Evolutionary conservation across 2,329 filamentous ascomycete genomes (phyloP).

Genomic region (Penicillium aurantiogriseum): DNA sequence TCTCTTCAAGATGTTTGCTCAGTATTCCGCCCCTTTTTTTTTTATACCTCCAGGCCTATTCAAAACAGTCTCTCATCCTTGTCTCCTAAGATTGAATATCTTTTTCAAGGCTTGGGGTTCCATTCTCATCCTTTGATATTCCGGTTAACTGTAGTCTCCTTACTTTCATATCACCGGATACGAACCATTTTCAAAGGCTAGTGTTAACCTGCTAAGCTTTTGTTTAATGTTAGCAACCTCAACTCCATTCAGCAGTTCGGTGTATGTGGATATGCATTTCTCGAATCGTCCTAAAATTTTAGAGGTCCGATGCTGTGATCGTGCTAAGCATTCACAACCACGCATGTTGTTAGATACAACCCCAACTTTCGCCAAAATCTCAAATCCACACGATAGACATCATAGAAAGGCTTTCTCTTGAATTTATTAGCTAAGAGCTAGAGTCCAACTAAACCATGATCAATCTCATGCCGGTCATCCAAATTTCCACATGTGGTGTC

Average conservation of each 20-base stretch:
- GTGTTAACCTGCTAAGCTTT: neutral
- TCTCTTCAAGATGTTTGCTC: neutral
- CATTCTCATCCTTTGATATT: no score
- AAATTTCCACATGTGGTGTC: no score
- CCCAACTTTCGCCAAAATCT: neutral
- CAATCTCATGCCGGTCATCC: neutral
- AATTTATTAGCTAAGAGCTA: neutral
- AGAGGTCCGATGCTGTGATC: neutral
- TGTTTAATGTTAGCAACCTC: neutral
- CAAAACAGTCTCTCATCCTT: neutral
- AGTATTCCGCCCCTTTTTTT: neutral
- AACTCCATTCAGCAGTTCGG: neutral
- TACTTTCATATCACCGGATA: neutral
- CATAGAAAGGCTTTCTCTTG: neutral
- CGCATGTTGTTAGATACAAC: neutral
- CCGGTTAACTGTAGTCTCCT: no score
- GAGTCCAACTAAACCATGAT: neutral
- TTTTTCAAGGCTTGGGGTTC: neutral
- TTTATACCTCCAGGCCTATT: neutral
- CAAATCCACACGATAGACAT: neutral
- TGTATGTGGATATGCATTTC: neutral
- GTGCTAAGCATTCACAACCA: neutral
- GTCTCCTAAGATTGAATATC: neutral
- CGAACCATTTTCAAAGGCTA: no score
- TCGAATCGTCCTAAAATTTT: neutral